These are phyloP conservation scores for Sonneratia alba DNA, from an alignment of 345 rosid species.

Conservation along the genomic window DNA sequence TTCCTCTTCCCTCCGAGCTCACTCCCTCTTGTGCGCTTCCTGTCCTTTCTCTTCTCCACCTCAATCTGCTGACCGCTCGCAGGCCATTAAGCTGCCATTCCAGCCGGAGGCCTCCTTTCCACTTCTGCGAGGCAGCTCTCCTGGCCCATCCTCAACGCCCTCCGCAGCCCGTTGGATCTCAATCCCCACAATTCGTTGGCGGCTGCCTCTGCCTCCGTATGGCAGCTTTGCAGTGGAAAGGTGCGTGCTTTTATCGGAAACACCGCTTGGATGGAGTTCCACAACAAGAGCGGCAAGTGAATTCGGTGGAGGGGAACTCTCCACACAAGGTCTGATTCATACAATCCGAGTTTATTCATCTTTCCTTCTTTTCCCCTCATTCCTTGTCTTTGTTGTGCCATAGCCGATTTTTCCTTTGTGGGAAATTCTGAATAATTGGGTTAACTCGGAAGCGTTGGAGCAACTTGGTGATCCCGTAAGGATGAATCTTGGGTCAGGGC, in stretches of 20 bases:
- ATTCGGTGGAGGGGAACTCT: constrained; percentile 95
- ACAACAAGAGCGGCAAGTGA: constrained; percentile 62
- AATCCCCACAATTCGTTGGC: constrained; percentile 81
- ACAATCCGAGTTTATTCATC: neutral
- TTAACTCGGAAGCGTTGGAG: neutral
- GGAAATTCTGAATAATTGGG: neutral
- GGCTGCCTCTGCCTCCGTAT: constrained; percentile 49
- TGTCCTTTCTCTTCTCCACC: neutral
- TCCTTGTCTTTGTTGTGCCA: neutral
- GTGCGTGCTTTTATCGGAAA: constrained; percentile 78
- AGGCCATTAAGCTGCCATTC: constrained; percentile 34
- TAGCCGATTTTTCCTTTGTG: neutral
- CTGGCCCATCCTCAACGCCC: constrained; percentile 68
- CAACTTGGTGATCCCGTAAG: neutral
- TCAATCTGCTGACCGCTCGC: constrained; percentile 1
- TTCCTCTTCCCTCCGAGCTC: neutral
- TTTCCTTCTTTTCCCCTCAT: too few relatives aligned
- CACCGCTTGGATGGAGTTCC: constrained; percentile 83
- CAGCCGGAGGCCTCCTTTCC: constrained; percentile 70
- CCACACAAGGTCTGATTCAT: constrained; percentile 47
- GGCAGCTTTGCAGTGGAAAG: constrained; percentile 58
- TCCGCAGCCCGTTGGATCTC: constrained; percentile 55
- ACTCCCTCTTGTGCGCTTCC: constrained; percentile 11
- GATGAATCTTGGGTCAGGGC: neutral
- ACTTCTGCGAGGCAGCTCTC: constrained; percentile 53